Evolutionary conservation across 140 eudicot genomes (phyloP), one percentile per base, ranked within the genome.

Genomic region (Stevia rebaudiana): DNA sequence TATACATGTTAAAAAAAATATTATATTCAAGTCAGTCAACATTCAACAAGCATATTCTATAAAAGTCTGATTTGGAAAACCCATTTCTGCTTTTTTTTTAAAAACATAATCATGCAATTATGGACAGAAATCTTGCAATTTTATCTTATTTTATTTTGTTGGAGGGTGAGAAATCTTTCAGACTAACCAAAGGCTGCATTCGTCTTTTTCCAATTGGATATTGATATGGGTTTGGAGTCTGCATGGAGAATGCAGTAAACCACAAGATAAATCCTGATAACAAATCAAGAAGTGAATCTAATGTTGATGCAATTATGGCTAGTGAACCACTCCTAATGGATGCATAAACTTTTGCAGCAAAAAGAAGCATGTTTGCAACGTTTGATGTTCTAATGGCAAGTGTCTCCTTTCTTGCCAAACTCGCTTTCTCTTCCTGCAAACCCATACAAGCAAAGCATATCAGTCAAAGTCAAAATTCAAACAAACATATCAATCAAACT

Each of bases 141-240:
- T 68, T 44, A n/a, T n/a, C n/a, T 42, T 12, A 12, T 43, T 12
- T n/a, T 43, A 1, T 33, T 33, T 2, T 33, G 13, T 43, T n/a
- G 8, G 16, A 13, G 2, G 68, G 18, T 46, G 24, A 19, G 9
- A 37, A 66, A 36, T 13, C 22, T 24, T 31, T 54, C 22, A 52
- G 11, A 82, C 94, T 80, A 64, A 87, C 95, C 92, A 87, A 67
- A 63, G 95, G 95, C 72, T 87, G 95, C 95, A 87, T 87, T 22
- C 95, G 74, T 59, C 78, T 84, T 78, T 87, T 87, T 41, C 95
- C 95, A 35, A 87, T 87, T 22, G 95, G 95, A 82, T 87, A 87
- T 21, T 77, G 88, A 63, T 87, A 87, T 0, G 92, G 95, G 44
- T 87, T 87, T 44, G 79, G 80, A 15, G 78, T 74, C 64, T 80